Conservation (phyloP, 257 asterid genomes). For the Leptodermis oblonga region DNA sequence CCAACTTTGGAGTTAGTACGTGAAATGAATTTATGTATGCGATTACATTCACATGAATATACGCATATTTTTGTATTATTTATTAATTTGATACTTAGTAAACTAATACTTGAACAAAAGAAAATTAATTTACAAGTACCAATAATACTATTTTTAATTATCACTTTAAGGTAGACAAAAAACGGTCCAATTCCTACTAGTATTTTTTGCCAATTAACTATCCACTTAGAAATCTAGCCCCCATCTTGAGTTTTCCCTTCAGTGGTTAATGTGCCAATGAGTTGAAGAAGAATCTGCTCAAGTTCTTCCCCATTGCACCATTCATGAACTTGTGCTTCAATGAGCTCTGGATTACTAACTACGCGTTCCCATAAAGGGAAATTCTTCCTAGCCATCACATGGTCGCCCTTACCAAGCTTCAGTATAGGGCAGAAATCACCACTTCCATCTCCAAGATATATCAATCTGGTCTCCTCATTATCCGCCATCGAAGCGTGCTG, state of each 20-base stretch:
- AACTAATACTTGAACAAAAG: no score
- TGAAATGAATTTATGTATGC: no score
- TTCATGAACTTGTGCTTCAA: slow-evolving; percentile 55
- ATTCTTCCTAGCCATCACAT: slow-evolving; percentile 58
- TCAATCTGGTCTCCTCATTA: slow-evolving; percentile 29
- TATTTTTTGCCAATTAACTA: no score
- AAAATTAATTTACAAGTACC: no score
- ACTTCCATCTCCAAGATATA: slow-evolving; percentile 73
- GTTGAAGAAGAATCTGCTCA: slow-evolving; percentile 41
- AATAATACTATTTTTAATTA: no score
- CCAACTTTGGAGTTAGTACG: no score
- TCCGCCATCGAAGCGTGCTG: slow-evolving; percentile 36
- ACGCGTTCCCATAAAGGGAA: slow-evolving; percentile 49
- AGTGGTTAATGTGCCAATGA: slow-evolving; percentile 28
- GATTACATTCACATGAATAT: no score
- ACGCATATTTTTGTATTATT: no score
- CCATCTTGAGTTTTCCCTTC: slow-evolving; percentile 10
- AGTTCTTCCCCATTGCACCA: slow-evolving; percentile 72
- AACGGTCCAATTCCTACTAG: no score
- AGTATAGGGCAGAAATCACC: slow-evolving; percentile 80
- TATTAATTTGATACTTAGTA: no score
- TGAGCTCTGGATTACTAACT: slow-evolving; percentile 30
- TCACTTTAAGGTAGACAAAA: no score
- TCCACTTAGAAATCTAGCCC: no score
- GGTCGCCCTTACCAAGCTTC: slow-evolving; percentile 57